Evolutionary conservation across 768 basidiomycete genomes (phyloP), one percentile per base, ranked within the genome.

Genomic region (Termitomyces sp.): DNA sequence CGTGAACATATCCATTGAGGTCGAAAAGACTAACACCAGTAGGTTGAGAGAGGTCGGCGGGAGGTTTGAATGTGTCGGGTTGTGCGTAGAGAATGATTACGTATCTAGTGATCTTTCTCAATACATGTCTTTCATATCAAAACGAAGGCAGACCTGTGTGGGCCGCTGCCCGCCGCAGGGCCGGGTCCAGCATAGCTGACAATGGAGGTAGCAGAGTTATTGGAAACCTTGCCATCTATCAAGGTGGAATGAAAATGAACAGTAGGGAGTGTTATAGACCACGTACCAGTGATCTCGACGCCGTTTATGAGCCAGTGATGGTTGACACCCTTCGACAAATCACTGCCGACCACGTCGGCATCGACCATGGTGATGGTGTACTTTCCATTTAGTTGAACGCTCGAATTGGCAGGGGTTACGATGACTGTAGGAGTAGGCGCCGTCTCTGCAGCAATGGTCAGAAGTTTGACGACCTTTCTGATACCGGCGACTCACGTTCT

Each of bases 301-400:
- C 79, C 75, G 68, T 92, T 90, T 59, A 85, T 82, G 49, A 93
- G 81, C 90, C 90, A 93, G 74, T 92, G 92, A 54, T 88, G 80
- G 51, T 83, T 90, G 62, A 85, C 83, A 20, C 83, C 85, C 9
- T 74, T 70, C 38, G 77, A 69, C 54, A 83, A 72, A 61, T 86
- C 77, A 49, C 80, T 72, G 40, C 90, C 89, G 38, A 86, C 85
- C 24, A 80, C 66, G 58, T 83, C 84, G 13, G 88, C 87, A 64
- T 94, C 91, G 32, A 84, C 79, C 88, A 94, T 88, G 52, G 81
- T 75, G 36, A 92, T 67, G 26, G 90, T 90, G 71, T 79, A 90
- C 43, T 70, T 78, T 13, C 79, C 81, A 38, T 68, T 68, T 53
- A 87, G 68, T 11, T 68, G 36, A 16, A 74, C 69, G 26, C 81